phyloP scores from a whole-genome alignment of 2,329 filamentous ascomycete genomes.

The Sarocladium strictum region DNA sequence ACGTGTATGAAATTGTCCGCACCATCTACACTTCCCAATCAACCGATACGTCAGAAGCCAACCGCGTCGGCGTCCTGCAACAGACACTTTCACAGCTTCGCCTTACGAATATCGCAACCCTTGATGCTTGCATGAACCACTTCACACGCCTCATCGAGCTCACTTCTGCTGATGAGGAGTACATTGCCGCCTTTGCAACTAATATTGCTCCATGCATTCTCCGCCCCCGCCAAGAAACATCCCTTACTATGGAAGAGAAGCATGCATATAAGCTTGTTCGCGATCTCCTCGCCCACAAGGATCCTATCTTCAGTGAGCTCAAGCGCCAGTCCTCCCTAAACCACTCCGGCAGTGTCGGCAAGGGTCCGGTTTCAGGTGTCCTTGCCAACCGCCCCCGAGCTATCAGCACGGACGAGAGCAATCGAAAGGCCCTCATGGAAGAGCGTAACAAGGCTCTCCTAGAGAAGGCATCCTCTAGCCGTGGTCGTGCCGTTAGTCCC shows the following conservation, averaged over 20 bases:
- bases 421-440: slow-evolving; percentile 88
- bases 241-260: slow-evolving; percentile 90
- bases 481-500: slow-evolving; percentile 71
- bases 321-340: slow-evolving; percentile 78
- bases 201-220: slow-evolving; percentile 79
- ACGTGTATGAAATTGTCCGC: slow-evolving; percentile 98
- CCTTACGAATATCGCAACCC: slow-evolving; percentile 95
- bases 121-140: slow-evolving; percentile 96
- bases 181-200: slow-evolving; percentile 68
- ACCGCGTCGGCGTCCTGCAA: slow-evolving; percentile 84
- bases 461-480: slow-evolving; percentile 55
- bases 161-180: slow-evolving; percentile 89
- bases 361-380: not conserved
- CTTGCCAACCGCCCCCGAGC: slow-evolving; percentile 64
- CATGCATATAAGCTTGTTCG: slow-evolving; percentile 86
- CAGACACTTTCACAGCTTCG: slow-evolving; percentile 92
- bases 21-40: slow-evolving; percentile 87
- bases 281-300: slow-evolving; percentile 90
- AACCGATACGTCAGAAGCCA: slow-evolving; percentile 68
- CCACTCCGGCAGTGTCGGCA: slow-evolving; percentile 51
- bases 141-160: slow-evolving; percentile 95
- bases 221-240: slow-evolving; percentile 79
- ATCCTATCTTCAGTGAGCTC: slow-evolving; percentile 89
- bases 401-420: slow-evolving; percentile 92
- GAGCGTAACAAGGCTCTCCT: slow-evolving; percentile 81